Conservation (phyloP, 192 early-diverging fungal species). For the Entophlyctis luteolus region DNA sequence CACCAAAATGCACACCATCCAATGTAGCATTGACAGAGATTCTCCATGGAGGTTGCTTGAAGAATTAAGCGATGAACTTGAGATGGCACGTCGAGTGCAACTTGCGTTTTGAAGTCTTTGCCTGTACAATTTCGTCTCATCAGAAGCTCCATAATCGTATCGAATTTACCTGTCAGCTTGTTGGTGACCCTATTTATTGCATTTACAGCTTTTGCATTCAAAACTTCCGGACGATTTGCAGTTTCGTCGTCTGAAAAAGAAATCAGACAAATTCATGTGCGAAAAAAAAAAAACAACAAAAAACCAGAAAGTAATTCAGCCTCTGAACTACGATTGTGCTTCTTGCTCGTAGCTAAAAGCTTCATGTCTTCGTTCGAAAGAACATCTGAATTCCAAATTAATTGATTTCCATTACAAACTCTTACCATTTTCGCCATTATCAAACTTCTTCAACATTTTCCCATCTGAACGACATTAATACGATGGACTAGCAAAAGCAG, state of each 20-base stretch:
- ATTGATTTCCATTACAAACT: too few relatives aligned
- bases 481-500: not conserved
- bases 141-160: constrained; percentile 1
- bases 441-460: constrained; percentile 20
- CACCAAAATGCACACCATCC: constrained; percentile 12
- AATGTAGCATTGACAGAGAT: constrained; percentile 67
- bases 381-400: not conserved
- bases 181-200: constrained; percentile 87
- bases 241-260: constrained; percentile 38
- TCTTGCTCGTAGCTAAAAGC: constrained; percentile 11
- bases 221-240: constrained; percentile 53
- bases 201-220: constrained; percentile 74
- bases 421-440: not conserved
- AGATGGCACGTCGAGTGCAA: constrained; percentile 69
- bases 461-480: too few relatives aligned
- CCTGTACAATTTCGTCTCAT: constrained; percentile 36
- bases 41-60: constrained; percentile 86
- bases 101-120: constrained; percentile 82
- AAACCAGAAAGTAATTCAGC: too few relatives aligned
- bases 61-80: constrained; percentile 87
- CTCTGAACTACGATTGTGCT: constrained; percentile 9
- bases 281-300: not conserved
- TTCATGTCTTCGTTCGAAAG: not conserved
- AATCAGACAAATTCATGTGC: too few relatives aligned
- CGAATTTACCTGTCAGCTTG: constrained; percentile 72